Conservation (phyloP, 2,329 filamentous ascomycete species). For the Mollisia scopiformis region DNA sequence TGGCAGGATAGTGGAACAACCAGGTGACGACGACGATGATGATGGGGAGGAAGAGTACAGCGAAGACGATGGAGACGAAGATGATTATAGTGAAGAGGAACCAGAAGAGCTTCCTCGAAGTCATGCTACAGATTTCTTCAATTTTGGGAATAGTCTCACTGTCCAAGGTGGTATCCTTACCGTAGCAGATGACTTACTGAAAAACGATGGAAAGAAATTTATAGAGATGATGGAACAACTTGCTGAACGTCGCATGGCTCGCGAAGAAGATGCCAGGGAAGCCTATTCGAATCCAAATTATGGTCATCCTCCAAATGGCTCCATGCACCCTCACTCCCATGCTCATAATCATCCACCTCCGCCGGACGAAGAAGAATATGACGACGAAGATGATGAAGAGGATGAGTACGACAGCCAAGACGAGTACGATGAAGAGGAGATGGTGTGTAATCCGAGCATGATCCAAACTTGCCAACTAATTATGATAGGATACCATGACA, state of each 20-base stretch:
- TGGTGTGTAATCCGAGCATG: constrained; percentile 44
- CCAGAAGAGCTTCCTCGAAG: constrained; percentile 66
- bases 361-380: constrained; percentile 73
- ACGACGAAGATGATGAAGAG: constrained; percentile 61
- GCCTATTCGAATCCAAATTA: constrained; percentile 62
- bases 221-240: constrained; percentile 99
- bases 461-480: constrained; percentile 39
- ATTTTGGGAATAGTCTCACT: constrained; percentile 95
- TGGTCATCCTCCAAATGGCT: constrained; percentile 59
- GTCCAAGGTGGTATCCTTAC: constrained; percentile 98
- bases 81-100: constrained; percentile 71
- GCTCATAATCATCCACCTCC: constrained; percentile 73
- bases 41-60: constrained; percentile 48
- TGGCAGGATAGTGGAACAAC: constrained; percentile 72
- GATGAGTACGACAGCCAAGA: constrained; percentile 66
- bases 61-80: constrained; percentile 59
- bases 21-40: constrained; percentile 53
- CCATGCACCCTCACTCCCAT: constrained; percentile 42
- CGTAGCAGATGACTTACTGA: constrained; percentile 95
- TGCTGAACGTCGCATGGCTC: constrained; percentile 94
- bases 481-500: constrained; percentile 83
- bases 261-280: constrained; percentile 85
- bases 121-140: constrained; percentile 85
- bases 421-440: constrained; percentile 80
- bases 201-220: constrained; percentile 99